Conservation (phyloP, 1,284 basidiomycete genomes). For the Ceratobasidium sp. region DNA sequence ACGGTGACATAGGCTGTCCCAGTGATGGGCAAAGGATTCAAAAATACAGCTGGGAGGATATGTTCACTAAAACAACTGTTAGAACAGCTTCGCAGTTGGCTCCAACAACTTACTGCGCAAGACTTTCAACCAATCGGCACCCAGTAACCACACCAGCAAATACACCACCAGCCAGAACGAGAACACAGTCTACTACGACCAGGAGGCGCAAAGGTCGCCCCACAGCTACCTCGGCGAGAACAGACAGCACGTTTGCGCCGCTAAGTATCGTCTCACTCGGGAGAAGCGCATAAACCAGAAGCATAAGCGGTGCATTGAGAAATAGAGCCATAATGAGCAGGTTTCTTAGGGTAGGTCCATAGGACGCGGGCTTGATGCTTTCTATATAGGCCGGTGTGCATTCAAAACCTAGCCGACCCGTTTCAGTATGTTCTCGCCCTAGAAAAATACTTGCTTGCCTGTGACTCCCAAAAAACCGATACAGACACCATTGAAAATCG, state of each 20-base stretch:
- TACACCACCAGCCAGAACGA: slow-evolving; percentile 73
- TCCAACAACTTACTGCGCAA: slow-evolving; percentile 53
- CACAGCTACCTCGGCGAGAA: slow-evolving; percentile 65
- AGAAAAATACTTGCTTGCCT: slow-evolving; percentile 49
- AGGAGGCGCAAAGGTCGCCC: slow-evolving; percentile 66
- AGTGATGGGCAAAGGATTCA: slow-evolving; percentile 58
- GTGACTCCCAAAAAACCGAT: slow-evolving; percentile 73
- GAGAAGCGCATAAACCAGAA: slow-evolving; percentile 64
- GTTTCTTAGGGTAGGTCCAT: slow-evolving; percentile 67
- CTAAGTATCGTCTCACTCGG: slow-evolving; percentile 59
- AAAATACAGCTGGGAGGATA: slow-evolving; percentile 63
- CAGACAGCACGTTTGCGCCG: slow-evolving; percentile 65
- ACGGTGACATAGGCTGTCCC: slow-evolving; percentile 63
- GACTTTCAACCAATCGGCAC: slow-evolving; percentile 64
- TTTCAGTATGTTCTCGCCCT: background rate
- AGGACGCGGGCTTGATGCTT: slow-evolving; percentile 61
- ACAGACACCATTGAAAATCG: slow-evolving; percentile 69
- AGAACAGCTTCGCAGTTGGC: background rate
- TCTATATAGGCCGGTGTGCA: slow-evolving; percentile 66
- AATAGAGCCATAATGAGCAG: slow-evolving; percentile 65
- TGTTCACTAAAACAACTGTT: slow-evolving; percentile 52
- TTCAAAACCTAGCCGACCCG: slow-evolving; percentile 52
- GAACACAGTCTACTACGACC: slow-evolving; percentile 67
- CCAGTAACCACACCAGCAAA: slow-evolving; percentile 67
- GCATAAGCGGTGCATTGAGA: slow-evolving; percentile 62